Evolutionary conservation across 2,329 filamentous ascomycete species (phyloP).

Genomic region (Malbranchea zuffiana): DNA sequence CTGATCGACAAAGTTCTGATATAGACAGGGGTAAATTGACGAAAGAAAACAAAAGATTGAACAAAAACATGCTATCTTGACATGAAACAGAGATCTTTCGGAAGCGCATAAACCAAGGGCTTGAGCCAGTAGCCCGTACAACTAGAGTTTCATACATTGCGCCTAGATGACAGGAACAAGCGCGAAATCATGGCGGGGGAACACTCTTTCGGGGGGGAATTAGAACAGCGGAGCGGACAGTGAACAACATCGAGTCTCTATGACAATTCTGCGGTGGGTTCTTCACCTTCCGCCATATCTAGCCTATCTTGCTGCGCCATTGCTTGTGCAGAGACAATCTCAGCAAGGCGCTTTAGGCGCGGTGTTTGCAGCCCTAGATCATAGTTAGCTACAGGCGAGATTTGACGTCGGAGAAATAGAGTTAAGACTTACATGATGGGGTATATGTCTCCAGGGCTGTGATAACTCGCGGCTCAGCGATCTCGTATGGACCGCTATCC

Average conservation of each 20-base stretch:
- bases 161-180: too few relatives aligned
- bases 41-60: too few relatives aligned
- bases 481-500: conserved; percentile 95
- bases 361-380: conserved; percentile 81
- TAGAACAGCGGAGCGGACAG: too few relatives aligned
- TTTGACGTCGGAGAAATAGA: background rate
- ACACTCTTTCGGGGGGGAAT: too few relatives aligned
- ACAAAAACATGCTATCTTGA: too few relatives aligned
- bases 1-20: too few relatives aligned
- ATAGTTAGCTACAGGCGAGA: conserved; percentile 1
- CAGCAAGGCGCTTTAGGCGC: conserved; percentile 85
- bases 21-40: too few relatives aligned
- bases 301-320: conserved; percentile 89
- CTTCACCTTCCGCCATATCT: conserved; percentile 36
- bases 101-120: too few relatives aligned
- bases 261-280: conserved; percentile 13
- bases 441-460: conserved; percentile 97
- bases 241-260: conserved; percentile 6
- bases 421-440: conserved; percentile 66
- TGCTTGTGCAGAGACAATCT: conserved; percentile 93
- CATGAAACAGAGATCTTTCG: too few relatives aligned
- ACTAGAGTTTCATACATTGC: too few relatives aligned
- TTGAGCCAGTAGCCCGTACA: too few relatives aligned
- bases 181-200: too few relatives aligned
- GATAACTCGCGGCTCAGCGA: conserved; percentile 90